Conservation (phyloP, 2,329 filamentous ascomycete genomes). For the Cercospora sojina region DNA sequence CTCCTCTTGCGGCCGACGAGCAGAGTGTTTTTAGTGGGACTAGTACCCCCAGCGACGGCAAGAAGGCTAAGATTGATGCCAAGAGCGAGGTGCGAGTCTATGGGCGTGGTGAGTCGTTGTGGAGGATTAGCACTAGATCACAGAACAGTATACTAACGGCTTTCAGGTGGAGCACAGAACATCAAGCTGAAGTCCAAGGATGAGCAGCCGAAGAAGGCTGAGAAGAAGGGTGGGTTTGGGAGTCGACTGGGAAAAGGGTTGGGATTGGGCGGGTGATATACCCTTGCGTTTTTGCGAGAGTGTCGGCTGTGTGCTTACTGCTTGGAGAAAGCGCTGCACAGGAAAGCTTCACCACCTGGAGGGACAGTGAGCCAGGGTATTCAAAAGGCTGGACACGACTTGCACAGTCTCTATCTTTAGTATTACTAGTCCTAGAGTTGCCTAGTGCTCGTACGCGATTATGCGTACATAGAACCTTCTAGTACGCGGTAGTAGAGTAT, state of each 20-base stretch:
- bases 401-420: too few species aligned
- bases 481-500: too few species aligned
- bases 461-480: too few species aligned
- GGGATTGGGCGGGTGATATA: constrained; percentile 3
- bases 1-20: constrained; percentile 33
- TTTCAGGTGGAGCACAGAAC: constrained; percentile 53
- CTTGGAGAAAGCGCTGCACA: not conserved
- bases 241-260: constrained; percentile 20
- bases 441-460: too few species aligned
- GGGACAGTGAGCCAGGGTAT: too few species aligned
- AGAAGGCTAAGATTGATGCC: constrained; percentile 48
- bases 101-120: constrained; percentile 53
- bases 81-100: constrained; percentile 54
- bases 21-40: constrained; percentile 33
- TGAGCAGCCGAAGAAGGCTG: constrained; percentile 33
- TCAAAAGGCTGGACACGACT: too few species aligned
- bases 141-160: constrained; percentile 23
- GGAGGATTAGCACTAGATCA: constrained; percentile 8
- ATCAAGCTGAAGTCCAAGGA: constrained; percentile 51
- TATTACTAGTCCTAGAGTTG: too few species aligned
- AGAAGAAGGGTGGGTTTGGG: constrained; percentile 18
- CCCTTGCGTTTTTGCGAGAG: too few species aligned
- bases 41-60: constrained; percentile 31
- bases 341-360: too few species aligned
- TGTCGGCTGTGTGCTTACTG: too few species aligned